Percentiles rank a stretch among this genome's conserved stretches.
Conservation (phyloP, 2,329 filamentous ascomycete species). For the Ambrosiella xylebori region DNA sequence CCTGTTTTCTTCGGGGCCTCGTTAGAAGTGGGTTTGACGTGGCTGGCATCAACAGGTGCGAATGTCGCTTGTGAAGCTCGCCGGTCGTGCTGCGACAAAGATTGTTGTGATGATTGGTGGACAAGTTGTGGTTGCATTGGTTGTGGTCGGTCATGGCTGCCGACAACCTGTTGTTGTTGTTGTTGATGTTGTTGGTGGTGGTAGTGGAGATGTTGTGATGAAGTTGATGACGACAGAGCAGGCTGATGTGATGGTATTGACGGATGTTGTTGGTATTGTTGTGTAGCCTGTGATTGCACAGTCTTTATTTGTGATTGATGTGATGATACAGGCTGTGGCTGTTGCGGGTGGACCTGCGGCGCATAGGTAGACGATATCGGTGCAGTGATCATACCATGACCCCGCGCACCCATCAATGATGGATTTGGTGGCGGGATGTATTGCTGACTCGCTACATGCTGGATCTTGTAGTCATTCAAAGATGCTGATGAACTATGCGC, state of each 20-base stretch:
- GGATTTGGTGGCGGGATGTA: not conserved
- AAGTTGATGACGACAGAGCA: not conserved
- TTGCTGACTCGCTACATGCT: not conserved
- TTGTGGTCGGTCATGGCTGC: not conserved
- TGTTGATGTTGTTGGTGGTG: not conserved
- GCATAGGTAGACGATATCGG: not conserved
- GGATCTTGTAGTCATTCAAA: not conserved
- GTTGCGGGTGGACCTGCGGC: not conserved
- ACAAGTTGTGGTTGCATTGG: slow-evolving; percentile 2
- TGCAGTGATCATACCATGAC: not conserved
- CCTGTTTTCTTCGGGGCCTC: slow-evolving; percentile 16
- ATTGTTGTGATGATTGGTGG: slow-evolving; percentile 4
- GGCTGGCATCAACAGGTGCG: not conserved
- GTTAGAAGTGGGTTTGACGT: not conserved
- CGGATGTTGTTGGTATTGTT: slow-evolving; percentile 1
- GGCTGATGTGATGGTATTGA: not conserved
- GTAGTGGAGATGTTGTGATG: not conserved
- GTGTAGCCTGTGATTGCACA: no score
- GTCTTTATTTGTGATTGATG: not conserved
- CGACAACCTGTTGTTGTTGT: not conserved
- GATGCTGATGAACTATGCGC: not conserved
- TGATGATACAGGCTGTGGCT: not conserved
- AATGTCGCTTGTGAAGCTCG: slow-evolving; percentile 10
- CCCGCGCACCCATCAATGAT: not conserved
- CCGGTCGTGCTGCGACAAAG: not conserved